These are phyloP conservation scores for Isoetes taiwanensis DNA, from an alignment of 75 land plant species.

Conservation along the genomic window DNA sequence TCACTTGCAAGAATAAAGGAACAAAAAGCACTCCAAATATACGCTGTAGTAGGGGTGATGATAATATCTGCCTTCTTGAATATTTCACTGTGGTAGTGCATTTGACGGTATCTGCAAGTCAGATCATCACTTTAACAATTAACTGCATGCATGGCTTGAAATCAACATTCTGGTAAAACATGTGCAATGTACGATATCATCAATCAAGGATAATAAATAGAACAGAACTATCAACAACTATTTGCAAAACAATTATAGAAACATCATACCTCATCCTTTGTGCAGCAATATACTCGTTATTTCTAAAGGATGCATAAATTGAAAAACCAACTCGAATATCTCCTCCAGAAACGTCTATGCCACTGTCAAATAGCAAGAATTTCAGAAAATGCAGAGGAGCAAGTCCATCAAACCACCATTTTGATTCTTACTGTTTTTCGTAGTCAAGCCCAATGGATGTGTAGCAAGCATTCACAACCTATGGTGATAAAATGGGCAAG, in stretches of 20 bases:
- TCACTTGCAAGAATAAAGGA: not conserved
- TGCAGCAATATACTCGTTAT: slow-evolving; percentile 68
- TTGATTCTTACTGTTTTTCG: slow-evolving; percentile 32
- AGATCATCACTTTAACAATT: not conserved
- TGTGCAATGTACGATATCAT: not conserved
- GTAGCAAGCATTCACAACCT: slow-evolving; percentile 52
- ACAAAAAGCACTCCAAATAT: not conserved
- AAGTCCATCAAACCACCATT: not conserved
- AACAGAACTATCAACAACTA: not conserved
- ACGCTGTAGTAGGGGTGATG: slow-evolving; percentile 76
- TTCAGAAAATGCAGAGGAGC: not conserved
- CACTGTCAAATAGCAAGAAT: slow-evolving; percentile 13
- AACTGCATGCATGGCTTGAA: not conserved
- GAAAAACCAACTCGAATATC: slow-evolving; percentile 61
- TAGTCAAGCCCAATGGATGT: slow-evolving; percentile 37
- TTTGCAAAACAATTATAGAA: not conserved
- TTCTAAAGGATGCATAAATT: slow-evolving; percentile 45
- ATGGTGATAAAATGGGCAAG: slow-evolving; percentile 71
- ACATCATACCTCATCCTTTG: slow-evolving; percentile 59
- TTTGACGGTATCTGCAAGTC: slow-evolving; percentile 50
- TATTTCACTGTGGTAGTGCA: slow-evolving; percentile 55
- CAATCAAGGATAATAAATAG: not conserved
- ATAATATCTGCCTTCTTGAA: slow-evolving; percentile 60
- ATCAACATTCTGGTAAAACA: not conserved
- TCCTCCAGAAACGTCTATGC: slow-evolving; percentile 36